Conservation (phyloP, 108 stramenopile species). For the Conticribra weissflogii region DNA sequence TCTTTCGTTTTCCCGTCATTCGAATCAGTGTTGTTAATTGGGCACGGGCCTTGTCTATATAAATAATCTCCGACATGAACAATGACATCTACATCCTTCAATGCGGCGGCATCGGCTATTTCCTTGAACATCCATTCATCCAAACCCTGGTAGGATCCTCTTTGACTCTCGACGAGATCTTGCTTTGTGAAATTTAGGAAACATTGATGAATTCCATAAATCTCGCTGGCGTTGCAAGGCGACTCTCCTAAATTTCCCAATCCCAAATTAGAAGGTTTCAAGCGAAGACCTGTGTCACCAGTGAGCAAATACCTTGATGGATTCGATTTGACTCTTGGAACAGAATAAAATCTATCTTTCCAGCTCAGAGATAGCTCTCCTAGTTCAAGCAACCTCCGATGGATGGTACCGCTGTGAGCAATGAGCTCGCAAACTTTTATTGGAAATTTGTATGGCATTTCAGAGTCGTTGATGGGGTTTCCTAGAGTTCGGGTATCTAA, state of each 20-base stretch:
- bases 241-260: constrained; percentile 11
- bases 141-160: constrained; percentile 20
- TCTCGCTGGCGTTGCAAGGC: constrained; percentile 7
- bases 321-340: constrained; percentile 24
- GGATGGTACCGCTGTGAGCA: background rate
- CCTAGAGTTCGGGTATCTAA: constrained; percentile 12
- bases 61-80: constrained; percentile 31
- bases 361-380: constrained; percentile 11
- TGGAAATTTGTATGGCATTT: constrained; percentile 27
- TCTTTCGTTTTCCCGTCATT: constrained; percentile 2
- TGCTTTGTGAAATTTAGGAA: constrained; percentile 18
- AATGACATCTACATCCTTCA: constrained; percentile 14
- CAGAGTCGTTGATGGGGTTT: constrained; percentile 11
- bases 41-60: constrained; percentile 36
- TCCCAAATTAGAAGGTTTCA: constrained; percentile 25
- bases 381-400: constrained; percentile 12
- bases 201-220: constrained; percentile 36
- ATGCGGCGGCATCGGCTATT: constrained; percentile 6
- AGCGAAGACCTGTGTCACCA: constrained; percentile 25
- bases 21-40: constrained; percentile 18
- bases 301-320: constrained; percentile 13
- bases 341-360: constrained; percentile 7
- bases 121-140: constrained; percentile 30
- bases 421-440: constrained; percentile 22
- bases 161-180: constrained; percentile 12